A percentile compares a stretch with the other conserved stretches of the same genome.
Evolutionary conservation across 306 rosid genomes (phyloP).

Genomic region (Acacia acuminata): DNA sequence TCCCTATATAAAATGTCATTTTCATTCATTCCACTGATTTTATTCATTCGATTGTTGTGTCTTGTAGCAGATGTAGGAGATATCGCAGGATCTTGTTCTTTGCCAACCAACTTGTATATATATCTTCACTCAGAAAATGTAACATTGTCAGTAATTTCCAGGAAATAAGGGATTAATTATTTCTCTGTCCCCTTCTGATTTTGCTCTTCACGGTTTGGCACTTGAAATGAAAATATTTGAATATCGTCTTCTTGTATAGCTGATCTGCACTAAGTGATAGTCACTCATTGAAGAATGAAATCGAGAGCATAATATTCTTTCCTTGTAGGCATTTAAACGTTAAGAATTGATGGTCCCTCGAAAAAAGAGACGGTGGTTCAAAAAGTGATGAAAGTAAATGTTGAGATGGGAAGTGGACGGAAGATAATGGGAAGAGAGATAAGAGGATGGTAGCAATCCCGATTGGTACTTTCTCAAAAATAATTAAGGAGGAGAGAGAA

Average conservation of each 20-base stretch:
- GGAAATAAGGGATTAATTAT: constrained; percentile 25
- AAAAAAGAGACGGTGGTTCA: neutral
- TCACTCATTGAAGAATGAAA: neutral
- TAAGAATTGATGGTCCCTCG: neutral
- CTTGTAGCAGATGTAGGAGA: constrained; percentile 31
- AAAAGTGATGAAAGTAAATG: neutral
- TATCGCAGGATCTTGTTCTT: constrained; percentile 34
- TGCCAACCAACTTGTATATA: constrained; percentile 40
- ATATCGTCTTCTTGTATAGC: constrained; percentile 32
- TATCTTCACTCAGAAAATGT: constrained; percentile 26
- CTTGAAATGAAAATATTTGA: constrained; percentile 27
- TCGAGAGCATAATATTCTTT: constrained; percentile 1
- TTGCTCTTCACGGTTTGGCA: constrained; percentile 20
- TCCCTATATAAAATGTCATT: neutral
- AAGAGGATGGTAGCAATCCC: too few species aligned
- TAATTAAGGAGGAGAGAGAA: too few species aligned
- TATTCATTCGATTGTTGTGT: constrained; percentile 4
- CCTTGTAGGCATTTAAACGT: neutral
- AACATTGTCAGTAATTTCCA: constrained; percentile 26
- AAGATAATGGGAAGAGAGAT: too few species aligned
- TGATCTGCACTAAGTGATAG: neutral
- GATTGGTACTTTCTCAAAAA: too few species aligned
- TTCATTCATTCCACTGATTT: neutral
- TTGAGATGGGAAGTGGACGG: too few species aligned
- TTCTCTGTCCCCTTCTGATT: constrained; percentile 11